A percentile compares a stretch with the other conserved stretches of the same genome.
These are phyloP conservation scores for Hondaea fermentalgiana DNA, from an alignment of 108 stramenopile species.

Conservation along the genomic window DNA sequence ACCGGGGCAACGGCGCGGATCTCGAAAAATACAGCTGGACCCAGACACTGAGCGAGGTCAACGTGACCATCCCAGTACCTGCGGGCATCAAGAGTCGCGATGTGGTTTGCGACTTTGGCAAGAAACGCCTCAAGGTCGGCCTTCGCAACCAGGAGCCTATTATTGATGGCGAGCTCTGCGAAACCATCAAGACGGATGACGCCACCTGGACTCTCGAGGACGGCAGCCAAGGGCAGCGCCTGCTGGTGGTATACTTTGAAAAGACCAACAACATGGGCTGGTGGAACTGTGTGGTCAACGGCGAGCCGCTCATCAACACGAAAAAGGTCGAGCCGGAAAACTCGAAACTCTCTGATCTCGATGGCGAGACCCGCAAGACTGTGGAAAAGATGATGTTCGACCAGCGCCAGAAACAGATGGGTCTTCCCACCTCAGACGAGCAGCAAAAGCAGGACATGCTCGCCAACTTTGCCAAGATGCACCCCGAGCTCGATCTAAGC, in stretches of 20 bases:
- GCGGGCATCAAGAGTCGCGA: constrained; percentile 72
- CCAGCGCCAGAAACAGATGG: constrained; percentile 94
- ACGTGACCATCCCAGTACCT: constrained; percentile 72
- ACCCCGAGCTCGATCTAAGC: constrained; percentile 95
- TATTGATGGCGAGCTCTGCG: constrained; percentile 73
- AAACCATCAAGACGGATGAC: constrained; percentile 85
- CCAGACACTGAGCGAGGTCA: constrained; percentile 84
- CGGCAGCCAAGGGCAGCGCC: constrained; percentile 33
- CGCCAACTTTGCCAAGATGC: constrained; percentile 83
- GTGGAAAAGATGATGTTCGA: constrained; percentile 99
- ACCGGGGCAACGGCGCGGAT: constrained; percentile 86
- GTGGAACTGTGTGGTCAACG: constrained; percentile 84
- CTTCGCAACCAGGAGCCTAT: constrained; percentile 53
- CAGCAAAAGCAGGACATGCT: constrained; percentile 79
- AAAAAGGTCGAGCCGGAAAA: constrained; percentile 93
- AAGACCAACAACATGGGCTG: constrained; percentile 95
- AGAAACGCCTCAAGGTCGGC: constrained; percentile 67
- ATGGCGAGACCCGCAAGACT: constrained; percentile 94
- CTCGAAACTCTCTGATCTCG: constrained; percentile 80
- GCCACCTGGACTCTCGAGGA: constrained; percentile 99
- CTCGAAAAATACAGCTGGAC: constrained; percentile 88
- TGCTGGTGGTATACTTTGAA: constrained; percentile 59
- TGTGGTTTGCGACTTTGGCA: constrained; percentile 68
- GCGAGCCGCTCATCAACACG: constrained; percentile 87
- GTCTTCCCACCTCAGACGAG: constrained; percentile 90